Percentiles rank a stretch among this genome's conserved stretches.
Evolutionary conservation across 192 early-diverging fungal species (phyloP).

Genomic region (Linnemannia exigua): DNA sequence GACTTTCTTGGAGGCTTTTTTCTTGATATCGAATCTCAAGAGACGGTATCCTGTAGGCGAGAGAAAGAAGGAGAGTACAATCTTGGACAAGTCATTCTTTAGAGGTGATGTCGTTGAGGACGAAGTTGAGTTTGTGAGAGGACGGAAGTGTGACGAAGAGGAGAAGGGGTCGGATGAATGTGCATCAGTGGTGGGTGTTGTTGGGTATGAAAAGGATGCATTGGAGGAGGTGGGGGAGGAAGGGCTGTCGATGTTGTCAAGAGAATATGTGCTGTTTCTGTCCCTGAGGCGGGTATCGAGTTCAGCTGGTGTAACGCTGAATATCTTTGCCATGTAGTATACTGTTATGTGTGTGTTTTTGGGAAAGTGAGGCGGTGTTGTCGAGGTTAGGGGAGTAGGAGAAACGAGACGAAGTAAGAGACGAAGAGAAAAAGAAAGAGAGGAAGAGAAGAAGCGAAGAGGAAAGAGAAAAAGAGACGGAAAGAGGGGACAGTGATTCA

Average conservation of each 20-base stretch:
- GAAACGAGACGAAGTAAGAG: too few species aligned
- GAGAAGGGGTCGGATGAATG: too few species aligned
- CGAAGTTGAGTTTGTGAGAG: not conserved
- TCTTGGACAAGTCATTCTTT: not conserved
- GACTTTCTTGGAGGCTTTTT: not conserved
- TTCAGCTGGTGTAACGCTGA: constrained; percentile 4
- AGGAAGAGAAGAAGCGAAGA: too few species aligned
- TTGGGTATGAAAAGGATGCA: not conserved
- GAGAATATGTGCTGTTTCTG: too few species aligned
- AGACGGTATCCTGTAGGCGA: constrained; percentile 19
- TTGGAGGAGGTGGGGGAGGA: not conserved
- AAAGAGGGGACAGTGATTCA: too few species aligned
- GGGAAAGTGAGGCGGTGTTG: not conserved
- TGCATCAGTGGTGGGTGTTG: not conserved
- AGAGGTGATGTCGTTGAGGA: not conserved
- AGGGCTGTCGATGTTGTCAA: not conserved
- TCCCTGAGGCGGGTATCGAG: not conserved
- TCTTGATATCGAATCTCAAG: not conserved
- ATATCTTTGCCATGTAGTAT: constrained; percentile 17
- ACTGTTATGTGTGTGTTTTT: too few species aligned
- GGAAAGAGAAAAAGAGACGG: too few species aligned
- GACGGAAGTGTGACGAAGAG: not conserved
- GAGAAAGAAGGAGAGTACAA: constrained; percentile 28
- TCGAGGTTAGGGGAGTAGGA: too few species aligned
- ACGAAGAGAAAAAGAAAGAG: too few species aligned